A percentile compares a stretch with the other conserved stretches of the same genome.
phyloP scores from a whole-genome alignment of 352 stramenopile genomes.

The Phytopythium oedochilum region DNA sequence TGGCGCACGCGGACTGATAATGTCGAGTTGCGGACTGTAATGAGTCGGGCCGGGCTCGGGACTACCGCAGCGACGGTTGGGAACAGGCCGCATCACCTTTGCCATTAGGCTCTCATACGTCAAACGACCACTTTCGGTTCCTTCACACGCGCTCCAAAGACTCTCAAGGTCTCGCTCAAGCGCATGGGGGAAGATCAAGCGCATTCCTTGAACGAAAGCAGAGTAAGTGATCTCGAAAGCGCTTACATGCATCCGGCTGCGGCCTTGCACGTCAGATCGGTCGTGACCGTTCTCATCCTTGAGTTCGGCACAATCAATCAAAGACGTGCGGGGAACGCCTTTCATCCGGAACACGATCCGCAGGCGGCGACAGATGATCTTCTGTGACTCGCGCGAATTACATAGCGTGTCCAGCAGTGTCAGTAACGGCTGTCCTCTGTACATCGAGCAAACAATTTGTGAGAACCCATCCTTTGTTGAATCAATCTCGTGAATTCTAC shows the following conservation, averaged over 20 bases:
- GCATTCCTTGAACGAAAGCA: conserved; percentile 35
- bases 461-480: neutral
- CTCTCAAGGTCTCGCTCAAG: conserved; percentile 50
- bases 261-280: neutral
- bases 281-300: neutral
- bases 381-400: conserved; percentile 38
- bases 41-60: conserved; percentile 64
- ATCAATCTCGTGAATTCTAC: neutral
- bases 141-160: conserved; percentile 36
- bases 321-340: conserved; percentile 6
- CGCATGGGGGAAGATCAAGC: conserved; percentile 49
- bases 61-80: conserved; percentile 30
- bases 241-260: neutral
- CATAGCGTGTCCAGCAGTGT: conserved; percentile 48
- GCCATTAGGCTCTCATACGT: conserved; percentile 15
- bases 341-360: conserved; percentile 44
- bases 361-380: conserved; percentile 46
- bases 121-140: conserved; percentile 8
- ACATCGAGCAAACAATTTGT: neutral
- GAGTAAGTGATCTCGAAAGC: conserved; percentile 8
- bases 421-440: conserved; percentile 33
- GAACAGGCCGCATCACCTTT: conserved; percentile 7
- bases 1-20: conserved; percentile 31
- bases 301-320: neutral
- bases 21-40: conserved; percentile 48